Base-by-base conservation (phyloP, 345 rosid genomes). In the Euphorbia lathyris region DNA sequence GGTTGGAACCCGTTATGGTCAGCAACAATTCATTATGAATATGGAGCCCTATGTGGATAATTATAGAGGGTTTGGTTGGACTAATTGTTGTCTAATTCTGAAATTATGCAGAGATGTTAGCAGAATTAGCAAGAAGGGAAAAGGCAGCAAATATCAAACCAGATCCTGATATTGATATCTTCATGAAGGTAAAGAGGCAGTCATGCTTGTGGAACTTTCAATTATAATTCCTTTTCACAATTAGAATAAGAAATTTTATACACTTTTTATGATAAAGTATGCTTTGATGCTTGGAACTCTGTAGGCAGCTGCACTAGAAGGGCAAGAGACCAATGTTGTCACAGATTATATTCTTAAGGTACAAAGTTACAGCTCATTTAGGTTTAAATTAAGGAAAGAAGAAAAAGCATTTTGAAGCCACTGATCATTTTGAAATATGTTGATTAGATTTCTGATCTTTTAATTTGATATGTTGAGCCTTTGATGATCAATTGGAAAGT, bases 291-390 rank as follows among this genome's bases (percentile, higher is more conserved):
- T 19, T 71, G 17, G 38, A 17, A 74, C 27, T 71, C 36, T 70
- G 12, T 77, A 91, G 97, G 96, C 97, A 32, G 80, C 85, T 65
- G 79, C 96, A 32, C 73, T 86, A 1, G 85, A 85, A 73, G 97
- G 92, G 32, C 96, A 90, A 38, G 85, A 85, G 66, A 47, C 83
- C 58, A 87, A 70, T 79, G 85, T 92, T 14, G 82, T 87, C 17
- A 90, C 96, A 59, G 94, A 92, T 76, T 92, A 92, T 74, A 81
- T 90, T 30, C 77, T 92, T 27, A 92, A 92, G 96, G 97, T 84
- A 65, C 42, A 29, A 26, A 20, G 9, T 36, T 17, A 16, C 32
- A 48, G n/a, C 48, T 30, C 55, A 64, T 23, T 23, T 40, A 23
- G 50, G 9, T 13, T 20, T 34, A 58, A 27, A 17, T 34, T 2